Conservation (phyloP, 352 stramenopile species). For the Globisporangium paroecandrum region DNA sequence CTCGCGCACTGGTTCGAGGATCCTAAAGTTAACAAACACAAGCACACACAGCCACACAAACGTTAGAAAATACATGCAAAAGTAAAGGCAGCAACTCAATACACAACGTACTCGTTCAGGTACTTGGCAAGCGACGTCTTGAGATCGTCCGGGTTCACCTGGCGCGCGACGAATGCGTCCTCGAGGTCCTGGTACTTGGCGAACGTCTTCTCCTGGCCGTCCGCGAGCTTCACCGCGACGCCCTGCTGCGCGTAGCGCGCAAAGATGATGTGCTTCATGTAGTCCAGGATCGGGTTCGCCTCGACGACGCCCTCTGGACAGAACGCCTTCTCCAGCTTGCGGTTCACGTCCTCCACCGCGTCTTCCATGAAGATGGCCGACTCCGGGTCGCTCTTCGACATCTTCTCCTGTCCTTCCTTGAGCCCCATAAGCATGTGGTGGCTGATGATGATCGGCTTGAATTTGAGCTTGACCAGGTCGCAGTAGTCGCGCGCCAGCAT, state of each 20-base stretch:
- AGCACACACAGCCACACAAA: constrained; percentile 4
- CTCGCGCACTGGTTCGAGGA: constrained; percentile 95
- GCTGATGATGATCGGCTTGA: constrained; percentile 96
- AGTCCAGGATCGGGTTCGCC: constrained; percentile 96
- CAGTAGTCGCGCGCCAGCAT: constrained; percentile 99
- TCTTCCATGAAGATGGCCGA: constrained; percentile 99
- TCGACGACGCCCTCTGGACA: constrained; percentile 90
- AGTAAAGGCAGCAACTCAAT: background rate
- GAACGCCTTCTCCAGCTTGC: constrained; percentile 99
- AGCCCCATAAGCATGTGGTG: constrained; percentile 99
- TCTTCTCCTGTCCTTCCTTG: constrained; percentile 99
- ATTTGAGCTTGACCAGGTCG: constrained; percentile 92
- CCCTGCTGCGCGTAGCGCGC: constrained; percentile 54
- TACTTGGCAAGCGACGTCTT: constrained; percentile 90
- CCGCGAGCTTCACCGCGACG: constrained; percentile 47
- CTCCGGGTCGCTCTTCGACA: constrained; percentile 99
- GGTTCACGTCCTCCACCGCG: constrained; percentile 90
- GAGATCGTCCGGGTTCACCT: constrained; percentile 92
- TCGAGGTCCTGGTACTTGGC: constrained; percentile 87
- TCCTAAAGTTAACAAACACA: constrained; percentile 34
- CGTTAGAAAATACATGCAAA: background rate
- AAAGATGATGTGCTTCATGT: constrained; percentile 98
- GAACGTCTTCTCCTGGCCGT: constrained; percentile 80
- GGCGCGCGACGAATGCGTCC: constrained; percentile 84
- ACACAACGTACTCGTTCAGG: constrained; percentile 88